Evolutionary conservation across 2,329 filamentous ascomycete genomes (phyloP).

Genomic region (Pyricularia grisea): DNA sequence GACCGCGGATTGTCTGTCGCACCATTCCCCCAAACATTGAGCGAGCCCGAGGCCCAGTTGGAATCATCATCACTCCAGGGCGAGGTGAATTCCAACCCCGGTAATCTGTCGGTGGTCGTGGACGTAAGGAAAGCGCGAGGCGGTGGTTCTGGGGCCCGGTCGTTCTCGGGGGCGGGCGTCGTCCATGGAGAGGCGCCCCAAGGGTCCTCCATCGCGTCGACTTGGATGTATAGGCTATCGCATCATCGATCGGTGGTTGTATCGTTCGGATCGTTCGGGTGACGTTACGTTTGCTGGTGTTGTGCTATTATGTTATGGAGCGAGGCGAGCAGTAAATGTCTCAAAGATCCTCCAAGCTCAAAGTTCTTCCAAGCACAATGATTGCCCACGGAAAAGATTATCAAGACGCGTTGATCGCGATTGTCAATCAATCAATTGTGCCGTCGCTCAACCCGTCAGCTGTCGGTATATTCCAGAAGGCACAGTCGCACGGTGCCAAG

Average conservation of each 20-base stretch:
- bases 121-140: slow-evolving; percentile 30
- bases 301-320: not conserved
- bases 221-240: not conserved
- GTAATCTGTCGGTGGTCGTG: slow-evolving; percentile 17
- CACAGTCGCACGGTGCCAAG: not conserved
- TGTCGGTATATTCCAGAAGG: not conserved
- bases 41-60: slow-evolving; percentile 17
- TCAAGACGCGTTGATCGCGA: not conserved
- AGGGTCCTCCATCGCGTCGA: slow-evolving; percentile 46
- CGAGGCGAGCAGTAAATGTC: not conserved
- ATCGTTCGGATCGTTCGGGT: not conserved
- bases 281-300: not conserved
- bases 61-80: slow-evolving; percentile 30
- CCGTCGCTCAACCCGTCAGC: not conserved
- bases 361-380: no score
- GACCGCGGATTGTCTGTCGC: not conserved
- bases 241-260: not conserved
- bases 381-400: not conserved
- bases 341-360: no score
- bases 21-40: not conserved
- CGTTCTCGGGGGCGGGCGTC: slow-evolving; percentile 22
- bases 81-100: slow-evolving; percentile 20
- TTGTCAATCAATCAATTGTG: not conserved
- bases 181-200: slow-evolving; percentile 51
- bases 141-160: slow-evolving; percentile 28